Evolutionary conservation across 2,329 filamentous ascomycete species (phyloP).

Genomic region (Fonsecaea erecta): DNA sequence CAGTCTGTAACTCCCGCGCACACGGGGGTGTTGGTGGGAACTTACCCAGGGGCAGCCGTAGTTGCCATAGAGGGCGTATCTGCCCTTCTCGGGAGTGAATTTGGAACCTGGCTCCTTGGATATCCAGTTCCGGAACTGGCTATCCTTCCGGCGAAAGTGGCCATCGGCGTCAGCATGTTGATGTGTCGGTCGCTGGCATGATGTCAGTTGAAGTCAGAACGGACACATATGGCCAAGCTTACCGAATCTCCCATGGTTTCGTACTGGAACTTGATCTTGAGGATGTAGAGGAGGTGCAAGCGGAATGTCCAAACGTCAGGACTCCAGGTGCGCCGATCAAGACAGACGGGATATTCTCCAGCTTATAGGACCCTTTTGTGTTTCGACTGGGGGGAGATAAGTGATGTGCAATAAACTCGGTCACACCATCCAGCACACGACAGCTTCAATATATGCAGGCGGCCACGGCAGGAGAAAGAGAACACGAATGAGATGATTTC

Average conservation of each 20-base stretch:
- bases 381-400: not conserved
- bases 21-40: not conserved
- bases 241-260: slow-evolving; percentile 31
- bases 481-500: slow-evolving; percentile 4
- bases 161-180: slow-evolving; percentile 53
- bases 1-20: slow-evolving; percentile 12
- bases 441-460: slow-evolving; percentile 10
- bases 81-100: slow-evolving; percentile 63
- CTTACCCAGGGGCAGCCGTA: slow-evolving; percentile 64
- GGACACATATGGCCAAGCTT: not conserved
- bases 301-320: not conserved
- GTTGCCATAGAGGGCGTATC: slow-evolving; percentile 67
- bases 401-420: not conserved
- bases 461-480: not conserved
- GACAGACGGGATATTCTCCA: not conserved
- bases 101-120: slow-evolving; percentile 56
- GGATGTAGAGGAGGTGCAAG: not conserved
- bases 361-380: not conserved
- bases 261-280: not conserved
- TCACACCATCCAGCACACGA: slow-evolving; percentile 1
- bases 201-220: slow-evolving; percentile 13
- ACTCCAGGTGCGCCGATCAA: not conserved
- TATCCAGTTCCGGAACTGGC: slow-evolving; percentile 61
- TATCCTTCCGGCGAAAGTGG: slow-evolving; percentile 58
- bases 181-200: slow-evolving; percentile 37